Evolutionary conservation across 2,329 filamentous ascomycete genomes (phyloP).

Genomic region (Pseudovirgaria hyperparasitica): DNA sequence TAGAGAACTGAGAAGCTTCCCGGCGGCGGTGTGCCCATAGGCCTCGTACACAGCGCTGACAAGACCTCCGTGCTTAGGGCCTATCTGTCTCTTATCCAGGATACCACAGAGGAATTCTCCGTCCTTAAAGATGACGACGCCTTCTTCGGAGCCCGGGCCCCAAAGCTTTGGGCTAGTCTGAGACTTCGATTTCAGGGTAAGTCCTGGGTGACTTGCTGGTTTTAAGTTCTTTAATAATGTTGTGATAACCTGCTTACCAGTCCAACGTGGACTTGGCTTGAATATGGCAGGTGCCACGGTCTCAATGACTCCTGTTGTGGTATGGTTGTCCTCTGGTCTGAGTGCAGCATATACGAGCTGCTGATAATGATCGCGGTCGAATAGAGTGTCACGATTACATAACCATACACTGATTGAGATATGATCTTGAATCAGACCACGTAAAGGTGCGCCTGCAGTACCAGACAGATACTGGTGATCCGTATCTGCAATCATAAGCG

Average conservation of each 20-base stretch:
- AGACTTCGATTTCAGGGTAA: constrained; percentile 69
- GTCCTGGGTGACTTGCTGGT: constrained; percentile 59
- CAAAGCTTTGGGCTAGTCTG: constrained; percentile 69
- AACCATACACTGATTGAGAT: constrained; percentile 88
- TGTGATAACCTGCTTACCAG: constrained; percentile 89
- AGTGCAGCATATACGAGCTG: constrained; percentile 86
- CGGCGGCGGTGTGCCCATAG: constrained; percentile 77
- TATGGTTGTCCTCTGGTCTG: constrained; percentile 81
- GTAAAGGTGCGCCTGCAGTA: constrained; percentile 82
- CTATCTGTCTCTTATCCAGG: constrained; percentile 90
- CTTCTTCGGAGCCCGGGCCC: constrained; percentile 65
- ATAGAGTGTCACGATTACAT: constrained; percentile 84
- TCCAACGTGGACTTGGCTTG: constrained; percentile 76
- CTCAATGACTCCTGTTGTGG: constrained; percentile 67
- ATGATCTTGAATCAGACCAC: constrained; percentile 97
- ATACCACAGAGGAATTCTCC: constrained; percentile 85
- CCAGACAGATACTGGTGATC: constrained; percentile 95
- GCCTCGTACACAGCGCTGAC: constrained; percentile 89
- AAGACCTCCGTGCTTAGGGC: constrained; percentile 72
- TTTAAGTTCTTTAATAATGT: constrained; percentile 88
- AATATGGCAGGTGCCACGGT: constrained; percentile 69
- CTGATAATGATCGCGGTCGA: constrained; percentile 77
- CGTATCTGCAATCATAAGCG: constrained; percentile 84
- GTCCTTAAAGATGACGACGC: constrained; percentile 66
- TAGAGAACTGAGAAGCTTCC: constrained; percentile 76